Evolutionary conservation across 202 grass and related monocot species (phyloP).

Genomic region (Brachypodium distachyon): DNA sequence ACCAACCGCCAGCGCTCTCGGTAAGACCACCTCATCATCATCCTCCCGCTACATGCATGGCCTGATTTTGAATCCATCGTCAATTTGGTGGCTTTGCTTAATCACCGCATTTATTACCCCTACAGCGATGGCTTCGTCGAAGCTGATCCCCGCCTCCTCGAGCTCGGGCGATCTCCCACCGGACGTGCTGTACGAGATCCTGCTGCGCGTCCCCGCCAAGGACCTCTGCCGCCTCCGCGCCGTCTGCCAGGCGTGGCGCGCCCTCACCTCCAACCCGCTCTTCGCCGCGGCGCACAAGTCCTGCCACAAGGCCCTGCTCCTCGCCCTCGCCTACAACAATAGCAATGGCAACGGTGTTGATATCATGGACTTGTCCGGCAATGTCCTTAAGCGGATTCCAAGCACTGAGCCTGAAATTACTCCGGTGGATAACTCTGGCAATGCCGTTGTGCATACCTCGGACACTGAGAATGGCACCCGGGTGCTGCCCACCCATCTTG

Average conservation of each 20-base stretch:
- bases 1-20: too few species aligned
- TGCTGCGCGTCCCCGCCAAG: background rate
- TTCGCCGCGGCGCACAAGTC: background rate
- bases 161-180: background rate
- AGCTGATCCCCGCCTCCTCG: background rate
- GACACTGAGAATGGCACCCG: background rate
- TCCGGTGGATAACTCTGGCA: too few species aligned
- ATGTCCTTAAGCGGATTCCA: background rate
- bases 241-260: background rate
- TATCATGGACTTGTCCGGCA: background rate
- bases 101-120: background rate
- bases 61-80: background rate
- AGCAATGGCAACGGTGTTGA: background rate
- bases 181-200: conserved; percentile 2
- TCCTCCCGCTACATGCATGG: too few species aligned
- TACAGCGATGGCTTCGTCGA: background rate
- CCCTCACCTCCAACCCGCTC: background rate
- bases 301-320: background rate
- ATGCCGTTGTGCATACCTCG: background rate
- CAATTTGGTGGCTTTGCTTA: background rate
- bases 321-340: background rate
- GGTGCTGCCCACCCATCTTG: background rate
- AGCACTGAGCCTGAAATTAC: background rate
- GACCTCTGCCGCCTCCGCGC: conserved; percentile 16
- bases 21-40: too few species aligned